Evolutionary conservation across 768 basidiomycete species (phyloP).

Genomic region (Mycena chlorophos): DNA sequence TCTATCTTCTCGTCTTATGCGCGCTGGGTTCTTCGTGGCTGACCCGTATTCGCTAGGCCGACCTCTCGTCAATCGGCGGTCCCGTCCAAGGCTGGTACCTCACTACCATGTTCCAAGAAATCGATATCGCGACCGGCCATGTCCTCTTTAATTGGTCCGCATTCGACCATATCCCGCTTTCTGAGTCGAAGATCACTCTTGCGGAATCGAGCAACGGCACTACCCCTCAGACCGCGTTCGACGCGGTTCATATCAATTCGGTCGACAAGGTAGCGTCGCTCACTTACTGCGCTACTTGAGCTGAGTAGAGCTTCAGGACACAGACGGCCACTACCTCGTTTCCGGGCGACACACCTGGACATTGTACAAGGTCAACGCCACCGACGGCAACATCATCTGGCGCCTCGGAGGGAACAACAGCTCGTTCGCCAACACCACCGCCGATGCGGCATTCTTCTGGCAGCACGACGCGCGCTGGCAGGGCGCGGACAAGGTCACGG

Average conservation of each 20-base stretch:
- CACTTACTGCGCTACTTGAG: not conserved
- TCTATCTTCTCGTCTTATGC: not conserved
- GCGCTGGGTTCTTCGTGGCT: too few species aligned
- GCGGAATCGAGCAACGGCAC: not conserved
- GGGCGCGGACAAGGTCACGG: conserved; percentile 8
- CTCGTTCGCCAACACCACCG: conserved; percentile 11
- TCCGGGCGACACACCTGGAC: conserved; percentile 20
- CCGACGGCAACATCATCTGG: conserved; percentile 23
- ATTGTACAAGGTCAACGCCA: conserved; percentile 20
- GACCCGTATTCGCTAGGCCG: not conserved
- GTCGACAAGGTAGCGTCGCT: not conserved
- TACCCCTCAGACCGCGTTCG: not conserved
- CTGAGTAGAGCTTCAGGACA: conserved; percentile 8
- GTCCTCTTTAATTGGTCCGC: conserved; percentile 10
- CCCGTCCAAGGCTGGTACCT: conserved; percentile 9
- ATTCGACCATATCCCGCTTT: conserved; percentile 9
- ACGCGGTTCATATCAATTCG: not conserved
- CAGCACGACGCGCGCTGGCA: conserved; percentile 25
- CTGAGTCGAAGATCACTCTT: conserved; percentile 11
- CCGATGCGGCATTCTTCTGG: conserved; percentile 16
- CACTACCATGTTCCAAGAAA: conserved; percentile 1
- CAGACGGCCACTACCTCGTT: conserved; percentile 21
- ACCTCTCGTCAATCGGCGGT: conserved; percentile 9
- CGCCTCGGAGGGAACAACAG: conserved; percentile 21
- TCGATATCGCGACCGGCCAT: conserved; percentile 4